Conservation (phyloP, 208 protist genomes). For the Leishmania gerbilli region DNA sequence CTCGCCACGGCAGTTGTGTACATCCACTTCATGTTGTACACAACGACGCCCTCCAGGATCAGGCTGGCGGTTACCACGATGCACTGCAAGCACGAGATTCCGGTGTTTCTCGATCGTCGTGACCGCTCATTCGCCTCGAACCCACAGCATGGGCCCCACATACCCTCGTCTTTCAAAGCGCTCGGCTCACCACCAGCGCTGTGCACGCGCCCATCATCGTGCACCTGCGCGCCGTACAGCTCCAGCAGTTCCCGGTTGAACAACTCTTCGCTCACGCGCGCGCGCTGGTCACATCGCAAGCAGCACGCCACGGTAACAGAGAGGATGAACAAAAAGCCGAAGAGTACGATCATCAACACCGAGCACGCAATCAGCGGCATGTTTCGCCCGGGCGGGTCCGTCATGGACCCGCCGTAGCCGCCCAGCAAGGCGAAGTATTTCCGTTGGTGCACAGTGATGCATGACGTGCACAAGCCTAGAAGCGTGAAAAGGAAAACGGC, state of each 20-base stretch:
- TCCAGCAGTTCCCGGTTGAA: conserved; percentile 12
- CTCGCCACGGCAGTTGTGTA: not conserved
- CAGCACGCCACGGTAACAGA: not conserved
- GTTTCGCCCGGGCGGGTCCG: not conserved
- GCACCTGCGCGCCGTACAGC: conserved; percentile 3
- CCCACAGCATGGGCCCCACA: conserved; percentile 9
- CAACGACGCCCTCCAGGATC: not conserved
- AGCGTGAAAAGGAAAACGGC: not conserved
- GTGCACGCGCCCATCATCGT: conserved; percentile 6
- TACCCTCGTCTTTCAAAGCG: not conserved
- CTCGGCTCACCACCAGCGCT: conserved; percentile 5
- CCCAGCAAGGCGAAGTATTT: not conserved
- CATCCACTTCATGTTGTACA: conserved; percentile 10
- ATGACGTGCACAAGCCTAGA: conserved; percentile 3
- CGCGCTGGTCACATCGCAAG: not conserved
- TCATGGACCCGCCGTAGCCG: not conserved
- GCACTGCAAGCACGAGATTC: not conserved
- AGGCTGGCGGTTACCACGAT: not conserved
- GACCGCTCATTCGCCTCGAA: conserved; percentile 12
- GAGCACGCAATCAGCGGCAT: not conserved
- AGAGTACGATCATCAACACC: not conserved
- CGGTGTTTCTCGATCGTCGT: not conserved
- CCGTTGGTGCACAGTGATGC: not conserved
- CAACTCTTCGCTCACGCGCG: conserved; percentile 5
- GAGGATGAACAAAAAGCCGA: not conserved